Conservation (phyloP, 176 grass and related monocot genomes). For the Neostapfia colusana region DNA sequence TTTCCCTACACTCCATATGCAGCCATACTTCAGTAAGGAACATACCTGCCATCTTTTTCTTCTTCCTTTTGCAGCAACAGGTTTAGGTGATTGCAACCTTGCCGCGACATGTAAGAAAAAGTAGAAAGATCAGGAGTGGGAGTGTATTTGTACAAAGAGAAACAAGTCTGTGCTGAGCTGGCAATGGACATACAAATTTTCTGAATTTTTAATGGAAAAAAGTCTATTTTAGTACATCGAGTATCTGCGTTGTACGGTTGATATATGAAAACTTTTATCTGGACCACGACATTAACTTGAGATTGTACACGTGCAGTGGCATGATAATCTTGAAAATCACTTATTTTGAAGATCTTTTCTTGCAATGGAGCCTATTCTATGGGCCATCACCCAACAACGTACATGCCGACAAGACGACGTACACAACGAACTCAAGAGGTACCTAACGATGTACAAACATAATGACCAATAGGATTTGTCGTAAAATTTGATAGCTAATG, state of each 20-base stretch:
- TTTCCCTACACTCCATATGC: conserved; percentile 45
- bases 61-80: conserved; percentile 33
- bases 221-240: no score
- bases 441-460: background rate
- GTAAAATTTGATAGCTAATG: background rate
- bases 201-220: background rate
- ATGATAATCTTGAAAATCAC: background rate
- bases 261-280: background rate
- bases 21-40: conserved; percentile 27
- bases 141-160: background rate
- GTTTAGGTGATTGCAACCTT: conserved; percentile 34
- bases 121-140: background rate
- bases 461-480: conserved; percentile 4
- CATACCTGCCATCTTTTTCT: conserved; percentile 31
- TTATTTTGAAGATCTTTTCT: background rate
- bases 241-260: no score
- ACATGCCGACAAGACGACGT: background rate
- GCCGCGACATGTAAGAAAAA: conserved; percentile 20
- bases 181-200: background rate
- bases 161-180: background rate
- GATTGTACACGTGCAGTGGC: no score
- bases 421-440: conserved; percentile 12
- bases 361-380: background rate
- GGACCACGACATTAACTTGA: background rate
- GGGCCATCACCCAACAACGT: background rate